Evolutionary conservation across 2,329 filamentous ascomycete genomes (phyloP).

Genomic region (Alternaria atra): DNA sequence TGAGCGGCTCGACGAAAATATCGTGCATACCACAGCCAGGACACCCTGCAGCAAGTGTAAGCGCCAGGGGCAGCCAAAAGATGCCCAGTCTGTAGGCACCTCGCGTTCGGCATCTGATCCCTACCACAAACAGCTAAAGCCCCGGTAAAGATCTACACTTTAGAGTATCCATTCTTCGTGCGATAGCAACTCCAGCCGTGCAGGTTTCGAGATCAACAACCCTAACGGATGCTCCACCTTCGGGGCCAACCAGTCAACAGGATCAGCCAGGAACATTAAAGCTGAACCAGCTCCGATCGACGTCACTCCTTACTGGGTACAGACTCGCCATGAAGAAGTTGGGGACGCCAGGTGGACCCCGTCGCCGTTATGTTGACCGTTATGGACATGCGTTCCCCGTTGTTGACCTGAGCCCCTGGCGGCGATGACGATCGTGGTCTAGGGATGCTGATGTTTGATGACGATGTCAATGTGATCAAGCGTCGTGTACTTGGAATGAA

Average conservation of each 20-base stretch:
- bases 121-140: conserved; percentile 30
- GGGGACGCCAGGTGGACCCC: conserved; percentile 28
- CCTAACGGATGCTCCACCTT: conserved; percentile 27
- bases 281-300: conserved; percentile 41
- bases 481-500: conserved; percentile 13
- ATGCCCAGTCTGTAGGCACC: conserved; percentile 7
- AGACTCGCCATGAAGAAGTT: conserved; percentile 19
- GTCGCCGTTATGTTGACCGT: conserved; percentile 22
- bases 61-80: conserved; percentile 19
- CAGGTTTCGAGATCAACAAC: conserved; percentile 33
- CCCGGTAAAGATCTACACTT: conserved; percentile 39
- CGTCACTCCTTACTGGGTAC: conserved; percentile 30
- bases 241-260: conserved; percentile 27
- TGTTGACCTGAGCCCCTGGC: conserved; percentile 18
- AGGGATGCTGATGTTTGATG: conserved; percentile 28
- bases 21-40: conserved; percentile 6
- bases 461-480: conserved; percentile 30
- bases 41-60: conserved; percentile 11
- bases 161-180: conserved; percentile 17
- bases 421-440: conserved; percentile 32
- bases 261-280: conserved; percentile 28
- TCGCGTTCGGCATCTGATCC: conserved; percentile 24
- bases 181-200: conserved; percentile 31
- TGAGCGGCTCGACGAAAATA: conserved; percentile 11
- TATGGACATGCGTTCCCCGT: conserved; percentile 15